Percentiles rank a stretch among this genome's conserved stretches.
phyloP scores from a whole-genome alignment of 345 rosid genomes.

The Euphorbia tirucalli region DNA sequence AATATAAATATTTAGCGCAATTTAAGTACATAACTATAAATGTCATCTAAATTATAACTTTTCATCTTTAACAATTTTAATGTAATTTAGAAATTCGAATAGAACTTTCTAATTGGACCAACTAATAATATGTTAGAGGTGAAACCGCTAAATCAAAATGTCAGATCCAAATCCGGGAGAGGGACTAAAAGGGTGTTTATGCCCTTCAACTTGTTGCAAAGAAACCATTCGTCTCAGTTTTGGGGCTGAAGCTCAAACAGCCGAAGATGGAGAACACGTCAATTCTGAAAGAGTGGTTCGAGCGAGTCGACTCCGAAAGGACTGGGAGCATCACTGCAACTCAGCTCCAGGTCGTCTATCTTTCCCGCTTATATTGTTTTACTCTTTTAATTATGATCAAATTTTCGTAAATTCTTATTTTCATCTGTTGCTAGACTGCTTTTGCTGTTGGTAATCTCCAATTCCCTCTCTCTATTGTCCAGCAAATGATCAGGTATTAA shows the following conservation, averaged over 20 bases:
- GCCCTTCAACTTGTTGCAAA: too few relatives aligned
- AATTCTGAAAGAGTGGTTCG: constrained; percentile 61
- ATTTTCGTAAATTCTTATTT: neutral
- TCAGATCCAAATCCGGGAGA: too few relatives aligned
- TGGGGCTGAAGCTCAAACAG: neutral
- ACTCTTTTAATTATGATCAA: neutral
- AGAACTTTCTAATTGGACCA: too few relatives aligned
- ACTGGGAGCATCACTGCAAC: constrained; percentile 53
- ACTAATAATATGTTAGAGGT: too few relatives aligned
- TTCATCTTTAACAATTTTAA: too few relatives aligned
- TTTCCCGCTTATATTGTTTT: neutral
- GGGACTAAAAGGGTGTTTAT: too few relatives aligned
- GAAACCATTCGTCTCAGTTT: too few relatives aligned
- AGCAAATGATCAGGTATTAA: constrained; percentile 70
- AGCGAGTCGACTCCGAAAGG: constrained; percentile 66
- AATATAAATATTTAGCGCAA: too few relatives aligned
- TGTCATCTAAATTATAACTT: too few relatives aligned
- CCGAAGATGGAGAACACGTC: constrained; percentile 46
- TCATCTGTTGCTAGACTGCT: constrained; percentile 35
- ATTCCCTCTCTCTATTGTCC: constrained; percentile 52
- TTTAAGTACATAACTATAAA: too few relatives aligned
- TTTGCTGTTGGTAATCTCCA: constrained; percentile 59
- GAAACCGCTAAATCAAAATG: too few relatives aligned
- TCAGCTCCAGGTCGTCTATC: constrained; percentile 53
- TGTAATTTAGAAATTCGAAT: too few relatives aligned